phyloP scores from a whole-genome alignment of 2,329 filamentous ascomycete species.

The Akanthomyces lecanii region DNA sequence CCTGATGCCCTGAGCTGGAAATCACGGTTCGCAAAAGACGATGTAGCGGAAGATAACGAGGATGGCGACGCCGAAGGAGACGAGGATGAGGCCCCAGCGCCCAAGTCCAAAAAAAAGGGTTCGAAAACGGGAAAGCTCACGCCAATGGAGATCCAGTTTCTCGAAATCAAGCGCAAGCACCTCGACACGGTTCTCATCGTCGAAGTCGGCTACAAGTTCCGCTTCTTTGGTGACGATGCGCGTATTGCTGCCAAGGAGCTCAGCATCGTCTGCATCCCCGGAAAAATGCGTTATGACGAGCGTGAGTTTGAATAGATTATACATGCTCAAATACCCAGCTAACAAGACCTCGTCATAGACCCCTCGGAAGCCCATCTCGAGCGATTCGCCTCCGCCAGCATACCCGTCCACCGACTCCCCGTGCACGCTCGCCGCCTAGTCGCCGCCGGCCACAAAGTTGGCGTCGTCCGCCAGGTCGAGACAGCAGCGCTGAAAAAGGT shows the following conservation, averaged over 20 bases:
- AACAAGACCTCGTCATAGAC: conserved; percentile 40
- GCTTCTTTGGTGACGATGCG: conserved; percentile 95
- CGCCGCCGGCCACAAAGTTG: conserved; percentile 89
- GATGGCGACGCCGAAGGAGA: conserved; percentile 55
- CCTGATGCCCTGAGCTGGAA: conserved; percentile 74
- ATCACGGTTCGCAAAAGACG: conserved; percentile 53
- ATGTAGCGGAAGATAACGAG: conserved; percentile 49
- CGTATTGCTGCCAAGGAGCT: conserved; percentile 83
- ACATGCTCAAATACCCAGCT: conserved; percentile 1
- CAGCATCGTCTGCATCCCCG: conserved; percentile 93
- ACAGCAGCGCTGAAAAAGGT: conserved; percentile 94
- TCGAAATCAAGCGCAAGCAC: conserved; percentile 90
- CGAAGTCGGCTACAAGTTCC: conserved; percentile 97
- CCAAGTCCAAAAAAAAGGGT: conserved; percentile 60
- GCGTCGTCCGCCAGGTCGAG: conserved; percentile 89
- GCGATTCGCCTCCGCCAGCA: conserved; percentile 91
- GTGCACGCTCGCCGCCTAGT: conserved; percentile 94
- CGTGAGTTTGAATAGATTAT: conserved; percentile 43
- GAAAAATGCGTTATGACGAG: conserved; percentile 91
- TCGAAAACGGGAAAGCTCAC: conserved; percentile 75
- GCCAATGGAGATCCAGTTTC: conserved; percentile 86
- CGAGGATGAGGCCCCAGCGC: conserved; percentile 46
- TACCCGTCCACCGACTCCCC: conserved; percentile 84
- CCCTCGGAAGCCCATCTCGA: conserved; percentile 88
- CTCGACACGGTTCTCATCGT: conserved; percentile 86